Evolutionary conservation across 805 yeast species (phyloP).

Genomic region (Komagataella phaffii): DNA sequence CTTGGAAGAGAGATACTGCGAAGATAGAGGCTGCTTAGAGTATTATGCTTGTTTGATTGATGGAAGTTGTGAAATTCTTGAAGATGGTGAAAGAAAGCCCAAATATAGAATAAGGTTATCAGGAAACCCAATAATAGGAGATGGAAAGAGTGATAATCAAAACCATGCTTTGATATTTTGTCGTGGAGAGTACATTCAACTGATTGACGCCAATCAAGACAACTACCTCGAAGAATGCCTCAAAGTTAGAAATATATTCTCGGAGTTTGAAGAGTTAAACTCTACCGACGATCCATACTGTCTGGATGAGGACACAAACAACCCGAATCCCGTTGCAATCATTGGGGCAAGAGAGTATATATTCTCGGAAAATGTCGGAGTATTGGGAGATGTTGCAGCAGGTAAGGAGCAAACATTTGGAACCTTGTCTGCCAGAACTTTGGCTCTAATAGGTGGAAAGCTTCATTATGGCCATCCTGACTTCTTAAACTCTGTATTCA

Average conservation of each 20-base stretch:
- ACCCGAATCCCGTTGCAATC: constrained; percentile 63
- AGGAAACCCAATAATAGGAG: constrained; percentile 92
- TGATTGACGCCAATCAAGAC: constrained; percentile 93
- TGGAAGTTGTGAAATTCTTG: constrained; percentile 31
- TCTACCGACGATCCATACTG: constrained; percentile 18
- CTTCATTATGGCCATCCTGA: constrained; percentile 96
- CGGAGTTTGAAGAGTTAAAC: constrained; percentile 70
- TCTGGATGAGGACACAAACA: constrained; percentile 38
- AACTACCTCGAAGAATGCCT: constrained; percentile 90
- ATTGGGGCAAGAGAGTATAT: constrained; percentile 93
- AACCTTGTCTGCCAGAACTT: constrained; percentile 82
- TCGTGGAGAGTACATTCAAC: constrained; percentile 91
- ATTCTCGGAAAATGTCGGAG: constrained; percentile 85
- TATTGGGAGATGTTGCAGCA: constrained; percentile 92
- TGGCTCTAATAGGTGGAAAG: constrained; percentile 91
- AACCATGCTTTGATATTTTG: constrained; percentile 77
- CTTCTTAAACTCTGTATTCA: constrained; percentile 76
- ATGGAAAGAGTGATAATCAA: constrained; percentile 96
- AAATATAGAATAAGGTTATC: constrained; percentile 62
- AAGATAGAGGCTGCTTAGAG: constrained; percentile 25
- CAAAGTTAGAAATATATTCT: constrained; percentile 73
- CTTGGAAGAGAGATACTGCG: constrained; percentile 21
- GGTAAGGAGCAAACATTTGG: constrained; percentile 97
- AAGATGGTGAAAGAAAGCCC: constrained; percentile 26
- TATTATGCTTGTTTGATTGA: constrained; percentile 57